phyloP scores from a whole-genome alignment of 495 filamentous ascomycete genomes.

The Neurospora intermedia region DNA sequence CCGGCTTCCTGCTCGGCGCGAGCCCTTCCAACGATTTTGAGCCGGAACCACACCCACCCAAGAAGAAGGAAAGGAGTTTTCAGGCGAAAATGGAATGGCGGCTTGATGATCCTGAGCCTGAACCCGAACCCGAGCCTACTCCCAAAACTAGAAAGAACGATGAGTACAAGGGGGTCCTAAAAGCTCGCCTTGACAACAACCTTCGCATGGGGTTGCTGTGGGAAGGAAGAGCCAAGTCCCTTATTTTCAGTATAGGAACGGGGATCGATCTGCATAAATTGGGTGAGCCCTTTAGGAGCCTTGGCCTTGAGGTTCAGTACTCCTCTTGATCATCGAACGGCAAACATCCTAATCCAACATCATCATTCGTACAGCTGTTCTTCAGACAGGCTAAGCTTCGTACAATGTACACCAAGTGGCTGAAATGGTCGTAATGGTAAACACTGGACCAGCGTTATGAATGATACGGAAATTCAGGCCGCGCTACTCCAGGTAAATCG shows the following conservation, averaged over 20 bases:
- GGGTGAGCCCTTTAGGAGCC: constrained; percentile 56
- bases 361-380: not conserved
- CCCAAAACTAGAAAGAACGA: constrained; percentile 30
- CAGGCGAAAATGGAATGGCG: constrained; percentile 46
- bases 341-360: not conserved
- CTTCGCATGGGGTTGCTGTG: constrained; percentile 76
- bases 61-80: constrained; percentile 36
- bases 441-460: not conserved
- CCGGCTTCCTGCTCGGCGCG: constrained; percentile 31
- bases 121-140: constrained; percentile 1
- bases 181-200: constrained; percentile 77
- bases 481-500: not conserved
- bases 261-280: constrained; percentile 63
- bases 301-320: constrained; percentile 85
- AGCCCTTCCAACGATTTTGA: constrained; percentile 10
- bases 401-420: not conserved
- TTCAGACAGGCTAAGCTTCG: not conserved
- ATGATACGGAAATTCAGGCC: not conserved
- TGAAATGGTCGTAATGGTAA: not conserved
- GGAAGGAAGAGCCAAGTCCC: constrained; percentile 88
- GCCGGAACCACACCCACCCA: constrained; percentile 14
- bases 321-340: constrained; percentile 53
- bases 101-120: constrained; percentile 29
- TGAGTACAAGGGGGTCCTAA: constrained; percentile 75
- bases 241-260: constrained; percentile 82